Evolutionary conservation across 257 asterid species (phyloP), one percentile per base, ranked within the genome.

Genomic region (Voacanga thouarsii): DNA sequence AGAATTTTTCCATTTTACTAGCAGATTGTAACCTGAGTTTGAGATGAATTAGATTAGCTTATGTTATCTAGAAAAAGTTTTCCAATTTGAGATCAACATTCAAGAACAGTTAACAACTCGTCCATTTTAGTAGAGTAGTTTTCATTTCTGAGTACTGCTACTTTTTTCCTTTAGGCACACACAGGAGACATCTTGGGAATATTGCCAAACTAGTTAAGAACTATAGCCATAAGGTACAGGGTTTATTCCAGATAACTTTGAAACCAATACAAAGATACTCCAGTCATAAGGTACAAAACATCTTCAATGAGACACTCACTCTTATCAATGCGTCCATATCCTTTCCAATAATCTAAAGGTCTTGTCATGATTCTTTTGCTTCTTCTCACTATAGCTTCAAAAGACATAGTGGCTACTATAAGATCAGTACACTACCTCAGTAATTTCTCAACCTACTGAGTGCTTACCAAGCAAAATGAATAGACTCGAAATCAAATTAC

Each of bases 331-430:
- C 96, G 90, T 60, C 91, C 94, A 81, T 85, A 95, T 74, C 98
- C 98, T 86, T 87, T 92, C 98, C 98, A 92, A 83, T 77, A 96
- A 73, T 89, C 96, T 76, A 96, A 86, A 77, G 97, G 98, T 82
- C 97, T 93, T 80, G 78, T 87, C 86, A 81, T 92, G 81, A 90
- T 83, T 85, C 99, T 84, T 88, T 84, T 90, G 94, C 99, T 96
- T 80, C 94, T 89, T 72, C 99, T 90, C 60, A 93, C 85, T 74
- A 97, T 98, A 81, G 80, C 53, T 72, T 89, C 97, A 74, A 87
- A 86, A 47, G 89, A 64, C 68, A 96, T 93, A 75, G 97, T 97
- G 78, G 88, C 86, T 41, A 87, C 99, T 95, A 91, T 82, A 85
- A 56, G 75, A 83, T 78, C 81, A 83, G 55, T 23, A 69, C 77